A percentile compares a stretch with the other conserved stretches of the same genome.
phyloP scores from a whole-genome alignment of 805 yeast genomes.

The Candida schatavii region DNA sequence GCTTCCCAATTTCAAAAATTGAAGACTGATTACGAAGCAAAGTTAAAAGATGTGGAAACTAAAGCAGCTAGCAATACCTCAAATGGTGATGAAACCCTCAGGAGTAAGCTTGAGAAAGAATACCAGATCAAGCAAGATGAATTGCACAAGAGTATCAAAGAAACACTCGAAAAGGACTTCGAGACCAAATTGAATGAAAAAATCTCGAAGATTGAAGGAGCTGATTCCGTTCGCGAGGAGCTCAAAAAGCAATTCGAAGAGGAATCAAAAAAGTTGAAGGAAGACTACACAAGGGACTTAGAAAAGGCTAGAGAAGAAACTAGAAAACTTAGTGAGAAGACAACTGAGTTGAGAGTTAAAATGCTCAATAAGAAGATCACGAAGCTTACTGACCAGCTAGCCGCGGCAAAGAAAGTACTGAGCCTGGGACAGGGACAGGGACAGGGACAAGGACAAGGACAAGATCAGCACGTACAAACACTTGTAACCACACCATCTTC shows the following conservation, averaged over 20 bases:
- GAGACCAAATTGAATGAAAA: not conserved
- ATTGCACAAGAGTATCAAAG: constrained; percentile 16
- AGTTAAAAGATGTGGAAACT: constrained; percentile 20
- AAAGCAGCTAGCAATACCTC: constrained; percentile 10
- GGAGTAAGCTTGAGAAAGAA: constrained; percentile 25
- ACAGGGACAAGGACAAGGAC: not conserved
- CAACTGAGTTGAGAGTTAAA: constrained; percentile 55
- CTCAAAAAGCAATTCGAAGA: constrained; percentile 15
- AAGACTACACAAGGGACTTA: constrained; percentile 17
- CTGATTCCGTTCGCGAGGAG: constrained; percentile 7
- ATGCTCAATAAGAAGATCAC: constrained; percentile 51
- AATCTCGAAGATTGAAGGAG: constrained; percentile 1
- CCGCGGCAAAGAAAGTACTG: constrained; percentile 4
- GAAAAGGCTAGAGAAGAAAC: constrained; percentile 36
- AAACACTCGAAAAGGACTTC: constrained; percentile 35
- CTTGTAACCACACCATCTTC: constrained; percentile 2
- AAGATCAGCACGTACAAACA: too few relatives aligned
- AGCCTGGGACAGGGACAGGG: too few relatives aligned
- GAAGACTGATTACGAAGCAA: constrained; percentile 18
- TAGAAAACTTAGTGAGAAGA: constrained; percentile 51
- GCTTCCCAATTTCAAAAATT: constrained; percentile 14
- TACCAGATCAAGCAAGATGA: constrained; percentile 17
- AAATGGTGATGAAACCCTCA: constrained; percentile 16
- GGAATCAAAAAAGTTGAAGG: constrained; percentile 18
- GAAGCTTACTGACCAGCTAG: constrained; percentile 33